These are phyloP conservation scores for Globisporangium takayamanum DNA, from an alignment of 352 stramenopile species.

Conservation along the genomic window DNA sequence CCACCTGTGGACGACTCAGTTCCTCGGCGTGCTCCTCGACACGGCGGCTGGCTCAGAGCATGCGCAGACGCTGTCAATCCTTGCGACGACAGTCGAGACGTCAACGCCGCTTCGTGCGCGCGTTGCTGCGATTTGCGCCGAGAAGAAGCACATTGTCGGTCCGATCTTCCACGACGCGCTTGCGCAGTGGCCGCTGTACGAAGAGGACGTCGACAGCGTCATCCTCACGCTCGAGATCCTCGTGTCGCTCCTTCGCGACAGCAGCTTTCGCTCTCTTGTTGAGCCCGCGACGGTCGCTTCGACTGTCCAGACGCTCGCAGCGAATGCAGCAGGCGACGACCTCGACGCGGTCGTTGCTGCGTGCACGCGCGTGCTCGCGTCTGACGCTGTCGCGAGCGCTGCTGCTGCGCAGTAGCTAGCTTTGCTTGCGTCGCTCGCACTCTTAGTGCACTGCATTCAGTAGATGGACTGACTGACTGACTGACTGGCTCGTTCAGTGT, in stretches of 20 bases:
- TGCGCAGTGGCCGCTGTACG: constrained; percentile 50
- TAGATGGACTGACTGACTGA: background rate
- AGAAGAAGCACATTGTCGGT: constrained; percentile 27
- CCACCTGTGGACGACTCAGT: constrained; percentile 39
- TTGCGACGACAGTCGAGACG: constrained; percentile 25
- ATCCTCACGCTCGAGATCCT: constrained; percentile 46
- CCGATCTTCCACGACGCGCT: constrained; percentile 40
- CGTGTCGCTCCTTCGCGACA: constrained; percentile 24
- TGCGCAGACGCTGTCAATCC: constrained; percentile 41
- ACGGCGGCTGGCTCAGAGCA: constrained; percentile 41
- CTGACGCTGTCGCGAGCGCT: constrained; percentile 1
- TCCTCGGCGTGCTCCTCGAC: constrained; percentile 35
- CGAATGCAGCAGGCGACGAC: constrained; percentile 37
- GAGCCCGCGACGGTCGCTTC: constrained; percentile 35
- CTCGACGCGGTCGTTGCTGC: constrained; percentile 33
- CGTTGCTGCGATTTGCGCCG: constrained; percentile 32
- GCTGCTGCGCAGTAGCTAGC: background rate
- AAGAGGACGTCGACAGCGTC: constrained; percentile 57
- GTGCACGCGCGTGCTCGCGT: constrained; percentile 28
- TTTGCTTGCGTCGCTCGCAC: too few species aligned
- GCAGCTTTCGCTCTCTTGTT: constrained; percentile 27
- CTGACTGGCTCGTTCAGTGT: background rate
- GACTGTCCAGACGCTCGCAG: constrained; percentile 39
- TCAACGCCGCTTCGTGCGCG: constrained; percentile 29
- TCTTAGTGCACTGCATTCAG: background rate